Conservation (phyloP, 2,329 filamentous ascomycete genomes). For the Septoria linicola region DNA sequence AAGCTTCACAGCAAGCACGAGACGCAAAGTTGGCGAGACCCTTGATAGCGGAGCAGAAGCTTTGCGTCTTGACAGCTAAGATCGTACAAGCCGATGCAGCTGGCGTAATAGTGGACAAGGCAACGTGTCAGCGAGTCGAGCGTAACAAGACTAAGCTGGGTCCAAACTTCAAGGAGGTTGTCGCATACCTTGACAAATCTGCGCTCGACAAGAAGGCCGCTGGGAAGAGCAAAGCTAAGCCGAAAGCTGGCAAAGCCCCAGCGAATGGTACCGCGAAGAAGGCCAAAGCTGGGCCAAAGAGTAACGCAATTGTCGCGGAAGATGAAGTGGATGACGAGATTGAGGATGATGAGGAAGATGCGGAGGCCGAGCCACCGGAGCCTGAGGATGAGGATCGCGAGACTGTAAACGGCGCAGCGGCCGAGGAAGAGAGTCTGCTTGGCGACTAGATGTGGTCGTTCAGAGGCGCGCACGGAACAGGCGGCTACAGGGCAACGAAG, state of each 20-base stretch:
- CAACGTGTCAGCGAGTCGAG: constrained; percentile 68
- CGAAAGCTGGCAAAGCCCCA: constrained; percentile 33
- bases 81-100: constrained; percentile 77
- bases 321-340: constrained; percentile 43
- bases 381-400: constrained; percentile 33
- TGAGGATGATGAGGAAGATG: constrained; percentile 46
- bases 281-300: constrained; percentile 41
- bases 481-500: not conserved
- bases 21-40: constrained; percentile 56
- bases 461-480: not conserved
- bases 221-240: constrained; percentile 47
- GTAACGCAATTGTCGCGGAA: constrained; percentile 45
- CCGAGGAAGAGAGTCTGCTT: constrained; percentile 44
- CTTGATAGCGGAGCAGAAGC: constrained; percentile 75
- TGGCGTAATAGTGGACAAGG: constrained; percentile 67
- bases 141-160: constrained; percentile 81
- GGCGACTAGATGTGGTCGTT: constrained; percentile 34
- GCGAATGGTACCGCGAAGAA: constrained; percentile 46
- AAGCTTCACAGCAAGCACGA: constrained; percentile 57
- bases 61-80: constrained; percentile 83
- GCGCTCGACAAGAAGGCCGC: constrained; percentile 53
- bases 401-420: constrained; percentile 34
- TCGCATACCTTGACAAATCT: constrained; percentile 68
- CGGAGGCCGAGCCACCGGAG: constrained; percentile 18
- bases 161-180: constrained; percentile 78